Evolutionary conservation across 2,329 filamentous ascomycete genomes (phyloP).

Genomic region (Exophiala alcalophila): DNA sequence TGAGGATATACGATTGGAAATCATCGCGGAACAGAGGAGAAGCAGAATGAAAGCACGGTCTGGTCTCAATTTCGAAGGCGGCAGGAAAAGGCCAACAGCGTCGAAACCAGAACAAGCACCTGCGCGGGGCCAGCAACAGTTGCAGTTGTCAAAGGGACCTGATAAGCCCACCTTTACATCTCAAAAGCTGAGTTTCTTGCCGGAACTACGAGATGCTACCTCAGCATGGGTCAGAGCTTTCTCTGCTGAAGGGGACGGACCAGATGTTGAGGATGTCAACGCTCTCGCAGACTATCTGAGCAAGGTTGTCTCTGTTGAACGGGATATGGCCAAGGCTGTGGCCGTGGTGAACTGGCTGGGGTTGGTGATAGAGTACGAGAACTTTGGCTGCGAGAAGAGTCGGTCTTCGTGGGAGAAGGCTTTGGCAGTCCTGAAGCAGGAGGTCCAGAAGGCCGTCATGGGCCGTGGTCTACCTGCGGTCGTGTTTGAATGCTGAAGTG

Average conservation of each 20-base stretch:
- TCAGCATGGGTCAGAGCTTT: constrained; percentile 74
- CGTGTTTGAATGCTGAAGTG: constrained; percentile 41
- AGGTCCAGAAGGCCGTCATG: constrained; percentile 56
- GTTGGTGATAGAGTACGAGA: constrained; percentile 40
- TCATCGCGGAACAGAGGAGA: constrained; percentile 70
- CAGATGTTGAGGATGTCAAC: constrained; percentile 73
- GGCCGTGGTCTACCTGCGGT: constrained; percentile 57
- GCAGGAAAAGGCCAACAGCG: constrained; percentile 30
- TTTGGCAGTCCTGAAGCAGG: constrained; percentile 40
- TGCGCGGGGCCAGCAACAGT: constrained; percentile 37
- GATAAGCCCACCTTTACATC: constrained; percentile 61
- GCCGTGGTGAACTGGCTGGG: constrained; percentile 65
- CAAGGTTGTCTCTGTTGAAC: constrained; percentile 71
- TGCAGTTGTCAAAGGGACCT: constrained; percentile 50
- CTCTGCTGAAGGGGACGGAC: constrained; percentile 70
- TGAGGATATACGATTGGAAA: constrained; percentile 72
- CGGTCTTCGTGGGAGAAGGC: constrained; percentile 45
- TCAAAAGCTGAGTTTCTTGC: constrained; percentile 51
- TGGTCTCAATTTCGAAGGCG: constrained; percentile 46
- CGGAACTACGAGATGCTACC: constrained; percentile 71
- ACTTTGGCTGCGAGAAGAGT: constrained; percentile 41
- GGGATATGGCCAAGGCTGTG: constrained; percentile 71
- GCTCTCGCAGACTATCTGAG: constrained; percentile 71
- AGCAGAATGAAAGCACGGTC: constrained; percentile 57
- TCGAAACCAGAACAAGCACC: constrained; percentile 15